Conservation (phyloP, 306 rosid genomes). For the Sechiopsis laciniata region DNA sequence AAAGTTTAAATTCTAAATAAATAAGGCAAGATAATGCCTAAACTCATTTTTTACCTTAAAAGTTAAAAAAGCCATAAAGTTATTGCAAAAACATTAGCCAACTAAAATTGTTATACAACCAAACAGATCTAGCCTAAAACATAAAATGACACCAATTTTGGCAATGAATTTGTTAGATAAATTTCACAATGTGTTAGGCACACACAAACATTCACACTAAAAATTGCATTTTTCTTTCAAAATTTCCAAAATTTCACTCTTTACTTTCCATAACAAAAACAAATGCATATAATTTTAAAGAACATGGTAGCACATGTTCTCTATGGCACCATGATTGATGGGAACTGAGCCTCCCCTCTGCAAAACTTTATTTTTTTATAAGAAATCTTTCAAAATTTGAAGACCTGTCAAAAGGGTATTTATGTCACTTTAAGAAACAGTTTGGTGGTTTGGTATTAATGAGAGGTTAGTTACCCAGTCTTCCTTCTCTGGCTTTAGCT, state of each 20-base stretch:
- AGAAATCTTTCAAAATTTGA: not conserved
- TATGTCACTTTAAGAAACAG: constrained; percentile 18
- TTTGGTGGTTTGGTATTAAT: constrained; percentile 22
- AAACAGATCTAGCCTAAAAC: not conserved
- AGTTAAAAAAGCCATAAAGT: not conserved
- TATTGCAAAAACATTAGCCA: not conserved
- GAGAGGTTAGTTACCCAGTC: constrained; percentile 19
- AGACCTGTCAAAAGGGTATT: constrained; percentile 18
- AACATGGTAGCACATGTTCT: constrained; percentile 23
- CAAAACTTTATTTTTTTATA: too few relatives aligned
- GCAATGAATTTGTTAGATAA: not conserved
- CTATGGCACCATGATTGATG: constrained; percentile 22
- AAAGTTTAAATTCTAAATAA: not conserved
- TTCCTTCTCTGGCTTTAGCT: not conserved
- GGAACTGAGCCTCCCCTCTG: constrained; percentile 14
- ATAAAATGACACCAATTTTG: not conserved
- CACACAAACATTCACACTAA: not conserved
- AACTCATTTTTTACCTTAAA: not conserved
- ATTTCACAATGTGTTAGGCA: not conserved
- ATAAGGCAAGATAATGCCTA: not conserved
- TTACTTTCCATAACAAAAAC: not conserved
- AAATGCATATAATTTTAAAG: constrained; percentile 5
- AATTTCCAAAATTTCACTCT: not conserved
- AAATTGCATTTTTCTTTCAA: not conserved
- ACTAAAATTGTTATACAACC: not conserved